Conservation (phyloP, 495 filamentous ascomycete species). For the Penicillium diatomitis region DNA sequence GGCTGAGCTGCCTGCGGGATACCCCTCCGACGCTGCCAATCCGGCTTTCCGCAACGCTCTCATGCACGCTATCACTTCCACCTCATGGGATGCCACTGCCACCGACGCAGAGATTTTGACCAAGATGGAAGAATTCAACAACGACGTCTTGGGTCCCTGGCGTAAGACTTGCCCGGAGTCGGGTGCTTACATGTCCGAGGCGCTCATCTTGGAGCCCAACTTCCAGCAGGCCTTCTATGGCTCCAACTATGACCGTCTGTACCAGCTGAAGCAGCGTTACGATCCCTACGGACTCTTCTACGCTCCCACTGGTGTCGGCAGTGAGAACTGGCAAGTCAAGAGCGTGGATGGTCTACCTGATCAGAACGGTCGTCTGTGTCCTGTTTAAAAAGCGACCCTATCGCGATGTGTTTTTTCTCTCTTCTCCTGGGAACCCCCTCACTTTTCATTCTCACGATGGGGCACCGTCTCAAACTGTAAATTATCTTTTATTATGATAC, state of each 20-base stretch:
- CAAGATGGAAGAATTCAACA: conserved; percentile 20
- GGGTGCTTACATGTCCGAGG: conserved; percentile 31
- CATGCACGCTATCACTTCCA: conserved; percentile 43
- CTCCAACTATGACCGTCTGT: conserved; percentile 40
- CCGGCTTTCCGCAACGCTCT: conserved; percentile 46
- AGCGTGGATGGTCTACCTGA: conserved; percentile 22
- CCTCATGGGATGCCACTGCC: conserved; percentile 13
- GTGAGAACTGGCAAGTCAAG: conserved; percentile 39
- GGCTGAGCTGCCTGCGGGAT: conserved; percentile 19
- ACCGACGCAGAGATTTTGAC: conserved; percentile 12
- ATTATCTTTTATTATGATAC: no score
- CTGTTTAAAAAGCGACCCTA: conserved; percentile 4
- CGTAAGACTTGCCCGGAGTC: conserved; percentile 29
- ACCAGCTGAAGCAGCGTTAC: conserved; percentile 41
- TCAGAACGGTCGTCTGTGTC: conserved; percentile 28
- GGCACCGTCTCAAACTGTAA: no score
- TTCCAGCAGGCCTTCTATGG: conserved; percentile 58
- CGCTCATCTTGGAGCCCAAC: conserved; percentile 51
- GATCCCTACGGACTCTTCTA: conserved; percentile 50
- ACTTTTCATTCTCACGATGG: no score
- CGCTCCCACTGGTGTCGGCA: conserved; percentile 44
- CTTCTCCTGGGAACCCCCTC: neutral
- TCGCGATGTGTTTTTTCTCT: neutral
- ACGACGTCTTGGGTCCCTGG: conserved; percentile 42
- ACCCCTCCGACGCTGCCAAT: conserved; percentile 36